Evolutionary conservation across 1,139 yeast genomes (phyloP), one percentile per base, ranked within the genome.

Genomic region (Scheffersomyces cryptocercus): DNA sequence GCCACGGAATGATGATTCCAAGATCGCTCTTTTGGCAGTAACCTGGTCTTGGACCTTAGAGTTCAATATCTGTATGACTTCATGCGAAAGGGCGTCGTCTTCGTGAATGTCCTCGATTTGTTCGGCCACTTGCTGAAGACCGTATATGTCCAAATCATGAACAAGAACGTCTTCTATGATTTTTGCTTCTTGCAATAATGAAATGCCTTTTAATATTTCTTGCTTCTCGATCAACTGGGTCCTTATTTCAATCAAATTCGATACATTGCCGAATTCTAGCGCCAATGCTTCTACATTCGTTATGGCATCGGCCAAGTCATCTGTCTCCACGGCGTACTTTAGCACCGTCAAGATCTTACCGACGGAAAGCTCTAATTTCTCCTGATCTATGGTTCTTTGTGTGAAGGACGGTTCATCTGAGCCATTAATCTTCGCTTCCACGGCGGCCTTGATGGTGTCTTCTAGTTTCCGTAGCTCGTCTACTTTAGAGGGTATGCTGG

Each of bases 401-500:
- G 35, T 5, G 7, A n/a, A n/a, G 10, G 35, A 7, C 10, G n/a
- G 34, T n/a, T 37, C 29, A 5, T 36, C 33, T 16, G 35, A 28
- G 15, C 39, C 37, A 9, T 32, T 39, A 26, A 44, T 36, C 20
- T 45, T 49, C 35, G 43, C 28, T 28, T 46, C 39, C 6, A 43
- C 51, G 11, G 41, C 37, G 33, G 47, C 52, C n/a, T 55, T 51
- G 12, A 59, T 49, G 16, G 47, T 41, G 4, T 35, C 30, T 29
- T 55, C 52, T 16, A 46, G 37, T 4, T 45, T 44, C 36, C 56
- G 57, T n/a, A 67, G 52, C 16, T 52, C 58, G 2, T 50, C 41
- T 11, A 66, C 54, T 32, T 46, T 52, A 3, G 45, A 45, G 37
- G 64, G 65, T 5, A 69, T 39, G 5, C 34, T 44, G 7, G 47